Percentiles rank a stretch among this genome's conserved stretches.
These are phyloP conservation scores for Nitzschia putrida DNA, from an alignment of 108 stramenopile genomes.

Conservation along the genomic window DNA sequence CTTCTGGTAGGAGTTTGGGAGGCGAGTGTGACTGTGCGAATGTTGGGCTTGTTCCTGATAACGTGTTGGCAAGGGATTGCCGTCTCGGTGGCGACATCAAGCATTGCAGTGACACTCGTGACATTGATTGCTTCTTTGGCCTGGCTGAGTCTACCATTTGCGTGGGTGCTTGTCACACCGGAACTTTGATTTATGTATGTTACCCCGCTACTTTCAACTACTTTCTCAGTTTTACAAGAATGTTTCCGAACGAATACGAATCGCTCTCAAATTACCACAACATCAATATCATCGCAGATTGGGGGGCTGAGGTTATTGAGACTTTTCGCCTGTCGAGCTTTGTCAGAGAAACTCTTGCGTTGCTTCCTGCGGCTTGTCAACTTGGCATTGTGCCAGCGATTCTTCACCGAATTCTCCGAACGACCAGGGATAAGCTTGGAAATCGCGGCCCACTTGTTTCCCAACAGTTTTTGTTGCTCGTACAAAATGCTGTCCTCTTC, in stretches of 20 bases:
- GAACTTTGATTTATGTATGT: background rate
- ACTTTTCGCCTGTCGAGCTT: background rate
- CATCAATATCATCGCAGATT: too few species aligned
- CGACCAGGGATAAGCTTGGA: slow-evolving; percentile 88
- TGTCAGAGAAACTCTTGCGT: slow-evolving; percentile 7
- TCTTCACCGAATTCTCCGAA: slow-evolving; percentile 93
- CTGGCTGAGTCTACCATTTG: background rate
- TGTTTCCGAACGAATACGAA: background rate
- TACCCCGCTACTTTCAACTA: background rate
- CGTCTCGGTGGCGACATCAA: slow-evolving; percentile 5
- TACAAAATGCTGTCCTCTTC: slow-evolving; percentile 80
- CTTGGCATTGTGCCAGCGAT: slow-evolving; percentile 86
- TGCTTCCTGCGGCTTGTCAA: slow-evolving; percentile 28
- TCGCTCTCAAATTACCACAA: too few species aligned
- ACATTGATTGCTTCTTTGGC: background rate
- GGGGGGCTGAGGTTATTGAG: too few species aligned
- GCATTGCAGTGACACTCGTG: background rate
- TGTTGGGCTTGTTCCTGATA: slow-evolving; percentile 34
- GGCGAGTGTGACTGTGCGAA: slow-evolving; percentile 40
- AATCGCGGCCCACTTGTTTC: slow-evolving; percentile 88
- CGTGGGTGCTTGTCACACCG: too few species aligned
- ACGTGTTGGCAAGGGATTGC: slow-evolving; percentile 35
- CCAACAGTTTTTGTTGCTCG: slow-evolving; percentile 55
- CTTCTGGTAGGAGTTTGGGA: slow-evolving; percentile 62
- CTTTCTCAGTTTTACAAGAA: background rate